Conservation (phyloP, 768 basidiomycete species). For the Leucogyrophana mollusca region DNA sequence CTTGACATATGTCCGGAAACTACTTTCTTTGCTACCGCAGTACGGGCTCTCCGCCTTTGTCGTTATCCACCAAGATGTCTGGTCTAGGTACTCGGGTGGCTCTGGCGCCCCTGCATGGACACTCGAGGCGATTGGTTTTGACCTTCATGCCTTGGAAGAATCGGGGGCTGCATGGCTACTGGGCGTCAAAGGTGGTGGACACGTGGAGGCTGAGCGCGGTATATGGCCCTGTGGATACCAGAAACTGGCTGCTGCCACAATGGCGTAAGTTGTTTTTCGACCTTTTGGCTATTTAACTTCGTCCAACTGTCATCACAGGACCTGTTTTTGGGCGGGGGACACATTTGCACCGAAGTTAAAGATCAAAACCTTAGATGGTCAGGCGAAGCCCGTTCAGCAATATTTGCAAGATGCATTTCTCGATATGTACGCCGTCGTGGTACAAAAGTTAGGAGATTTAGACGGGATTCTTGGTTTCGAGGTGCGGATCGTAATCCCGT, state of each 20-base stretch:
- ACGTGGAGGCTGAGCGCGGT: slow-evolving; percentile 75
- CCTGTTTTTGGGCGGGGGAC: slow-evolving; percentile 92
- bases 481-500: slow-evolving; percentile 40
- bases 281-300: slow-evolving; percentile 1
- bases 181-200: slow-evolving; percentile 76
- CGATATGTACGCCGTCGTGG: slow-evolving; percentile 71
- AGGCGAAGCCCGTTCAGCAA: slow-evolving; percentile 65
- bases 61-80: slow-evolving; percentile 91
- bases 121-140: slow-evolving; percentile 81
- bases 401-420: slow-evolving; percentile 84
- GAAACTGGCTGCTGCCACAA: slow-evolving; percentile 89
- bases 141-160: slow-evolving; percentile 74
- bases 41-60: slow-evolving; percentile 77
- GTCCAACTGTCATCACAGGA: slow-evolving; percentile 42
- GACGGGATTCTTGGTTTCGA: slow-evolving; percentile 88
- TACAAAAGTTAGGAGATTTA: slow-evolving; percentile 64
- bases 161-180: slow-evolving; percentile 85
- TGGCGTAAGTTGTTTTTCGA: slow-evolving; percentile 60
- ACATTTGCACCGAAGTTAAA: slow-evolving; percentile 77
- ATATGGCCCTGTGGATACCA: slow-evolving; percentile 94
- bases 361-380: slow-evolving; percentile 44
- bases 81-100: slow-evolving; percentile 92
- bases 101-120: slow-evolving; percentile 99
- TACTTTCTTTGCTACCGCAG: slow-evolving; percentile 68
- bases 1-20: slow-evolving; percentile 67